Evolutionary conservation across 139 green algal genomes (phyloP), one percentile per base, ranked within the genome.

Genomic region (Chlorella ohadii): DNA sequence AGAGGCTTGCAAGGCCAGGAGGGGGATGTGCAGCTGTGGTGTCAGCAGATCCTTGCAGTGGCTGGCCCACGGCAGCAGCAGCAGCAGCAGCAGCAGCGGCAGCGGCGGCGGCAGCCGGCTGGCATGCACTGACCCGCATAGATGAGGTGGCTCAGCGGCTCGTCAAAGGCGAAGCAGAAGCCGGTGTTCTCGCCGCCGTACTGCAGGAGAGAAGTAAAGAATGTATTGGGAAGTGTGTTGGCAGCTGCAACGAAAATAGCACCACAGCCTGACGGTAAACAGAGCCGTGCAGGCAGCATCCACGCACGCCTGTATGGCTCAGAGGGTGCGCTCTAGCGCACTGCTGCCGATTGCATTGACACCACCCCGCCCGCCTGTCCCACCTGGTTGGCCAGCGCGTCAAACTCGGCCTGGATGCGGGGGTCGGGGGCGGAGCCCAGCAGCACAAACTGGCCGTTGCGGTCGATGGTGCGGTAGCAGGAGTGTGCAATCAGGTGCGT

Each of bases 401-500:
- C 72, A 38, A 94, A 93, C 41, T 92, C 84, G 27, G 66, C 86
- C 78, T 97, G 90, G 61, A 97, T 91, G 19, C 81, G 84, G 25
- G 91, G 90, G 85, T 98, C 96, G 4, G 95, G 95, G 2, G 96
- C 96, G 36, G 92, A 97, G 33, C 97, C 97, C 57, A 99, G 96
- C 82, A 99, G 93, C 84, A 99, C 95, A 87, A 99, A 99, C 94
- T 99, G 97, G 5, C 88, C 95, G 28, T 93, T 93, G 1, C 95
- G 92, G 87, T 98, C 96, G 73, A 97, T 76, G 31, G 95, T 96
- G 72, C 95, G 89, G 89, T 87, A 97, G 22, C 92, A 92, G n/a
- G 94, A 93, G 82, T 98, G 96, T 83, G 97, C 97, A 91, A 99
- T 99, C n/a, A 99, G 94, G 90, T 99, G 95, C 80, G 98, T 98